Base-by-base conservation (phyloP, 2,329 filamentous ascomycete species). In the Harringtonia lauricola region DNA sequence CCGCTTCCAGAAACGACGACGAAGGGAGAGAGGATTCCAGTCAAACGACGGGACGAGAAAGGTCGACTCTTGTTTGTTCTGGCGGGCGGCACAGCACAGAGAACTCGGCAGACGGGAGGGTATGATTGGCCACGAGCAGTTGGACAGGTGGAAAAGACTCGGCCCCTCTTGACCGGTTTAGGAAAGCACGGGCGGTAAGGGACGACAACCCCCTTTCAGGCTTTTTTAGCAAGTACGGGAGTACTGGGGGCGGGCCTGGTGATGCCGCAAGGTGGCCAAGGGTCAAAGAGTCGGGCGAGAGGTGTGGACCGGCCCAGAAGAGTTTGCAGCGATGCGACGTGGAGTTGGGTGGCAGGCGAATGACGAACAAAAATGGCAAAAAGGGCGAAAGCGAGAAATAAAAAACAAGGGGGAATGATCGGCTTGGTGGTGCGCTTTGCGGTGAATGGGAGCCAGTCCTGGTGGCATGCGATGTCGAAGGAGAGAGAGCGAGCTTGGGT, bases 171-270 rank as follows among this genome's bases (percentile, higher is more conserved):
- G 29, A 47, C 47, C 44, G 44, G 42, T 48, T 49, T 38, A 46
- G 49, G 47, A 51, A 49, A 47, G 49, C 46, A 39, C 46, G 45
- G 49, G 49, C 49, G 49, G 49, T 33, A 48, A 31, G 47, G 42
- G 17, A 31, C 35, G 39, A 37, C 13, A 24, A 33, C 8, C n/a
- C 28, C 36, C 36, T 41, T 37, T 45, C 35, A 43, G 42, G 42
- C 42, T 42, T 39, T 39, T 47, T 44, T 34, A n/a, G n/a, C n/a
- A n/a, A n/a, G n/a, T 24, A 22, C 7, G 29, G 26, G 31, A 14
- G 13, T 18, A 26, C 14, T 26, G 24, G n/a, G 13, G 28, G 29
- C 41, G 42, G 36, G 31, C 29, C 46, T 41, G 37, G 36, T 43
- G 46, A 41, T 45, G 43, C 36, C 28, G 31, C 24, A 17, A 17